Evolutionary conservation across 2,329 filamentous ascomycete genomes (phyloP), one percentile per base, ranked within the genome.

Genomic region (Sporothrix brunneoviolacea): DNA sequence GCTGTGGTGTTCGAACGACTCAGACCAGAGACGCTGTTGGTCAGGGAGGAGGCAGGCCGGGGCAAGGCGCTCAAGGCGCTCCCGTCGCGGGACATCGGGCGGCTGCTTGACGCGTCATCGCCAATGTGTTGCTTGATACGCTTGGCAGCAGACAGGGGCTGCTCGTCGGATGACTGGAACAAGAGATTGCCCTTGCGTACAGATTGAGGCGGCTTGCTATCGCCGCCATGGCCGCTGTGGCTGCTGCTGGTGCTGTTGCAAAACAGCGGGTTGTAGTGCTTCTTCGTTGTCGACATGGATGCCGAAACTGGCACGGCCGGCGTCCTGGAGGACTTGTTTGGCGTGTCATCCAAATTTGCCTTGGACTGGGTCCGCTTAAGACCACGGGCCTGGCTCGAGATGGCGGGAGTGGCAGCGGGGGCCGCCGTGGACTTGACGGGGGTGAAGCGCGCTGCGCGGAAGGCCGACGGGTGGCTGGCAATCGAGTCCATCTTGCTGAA

Each of bases 401-500:
- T 40, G 16, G 47, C 33, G 10, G 53, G 43, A 3, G 50, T 51
- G 10, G 52, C 27, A n/a, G 51, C 10, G 2, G 35, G 2, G 6
- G 19, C 18, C 9, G 40, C 32, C 0, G 51, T 13, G 49, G 67
- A 67, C 49, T 61, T 59, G 33, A 70, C 64, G 9, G 80, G 77
- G n/a, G 77, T 76, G 56, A 72, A 67, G 8, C 76, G 74, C 53
- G 79, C 74, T 19, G 77, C 76, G 55, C 88, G 77, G 70, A 84
- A 93, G 15, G 84, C 80, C 10, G 91, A 95, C 8, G 89, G 76
- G 64, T 96, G 91, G 55, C 84, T 84, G 38, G 82, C 88, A 62
- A 97, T 96, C 2, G 91, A 96, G 64, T 95, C 90, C 91, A 97
- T 96, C 74, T 95, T 97, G 69, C 88, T 88, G 71, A 97, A 96